Evolutionary conservation across 768 basidiomycete genomes (phyloP), one percentile per base, ranked within the genome.

Genomic region (Boletus vermiculosoides): DNA sequence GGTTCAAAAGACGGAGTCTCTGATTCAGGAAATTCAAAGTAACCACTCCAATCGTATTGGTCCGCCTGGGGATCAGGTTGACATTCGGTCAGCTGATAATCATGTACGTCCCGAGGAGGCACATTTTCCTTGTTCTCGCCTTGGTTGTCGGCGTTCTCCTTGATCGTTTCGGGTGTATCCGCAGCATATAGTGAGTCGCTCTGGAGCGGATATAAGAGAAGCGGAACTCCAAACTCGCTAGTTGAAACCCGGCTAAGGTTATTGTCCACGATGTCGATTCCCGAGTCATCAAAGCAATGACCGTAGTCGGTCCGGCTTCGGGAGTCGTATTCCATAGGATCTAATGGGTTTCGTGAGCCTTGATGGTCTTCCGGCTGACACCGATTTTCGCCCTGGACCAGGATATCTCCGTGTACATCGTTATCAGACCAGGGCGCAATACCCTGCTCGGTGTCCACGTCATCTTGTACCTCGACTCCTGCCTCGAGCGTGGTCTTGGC

Each of bases 11-110:
- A 33, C 11, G 61, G 49, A 16, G 59, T 45, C 22, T 57, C 47
- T 46, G 67, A 60, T 28, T 54, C 59, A 13, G 66, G 67, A 20
- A 66, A 61, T 42, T 70, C 55, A 20, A 68, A 41, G 44, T 66
- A 68, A 39, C 25, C 16, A 22, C 44, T 68, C 67, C 68, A 68
- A 37, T 70, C 66, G 42, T 58, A 54, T 44, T 54, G 59, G 16
- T 31, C 56, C 13, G 10, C 39, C 20, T 22, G 20, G 34, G 48
- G 10, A 22, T 57, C 56, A 18, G 37, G 46, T 45, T 47, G 52
- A 45, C 15, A 42, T 20, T 44, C 20, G 25, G 22, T 37, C 23
- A 22, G 18, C 12, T 59, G 49, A 8, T 41, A 39, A 40, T 52
- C 49, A 40, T 23, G 33, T 10, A 18, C 4, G 44, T 59, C 37